Conservation (phyloP, 352 stramenopile genomes). For the Nothophytophthora sp. region DNA sequence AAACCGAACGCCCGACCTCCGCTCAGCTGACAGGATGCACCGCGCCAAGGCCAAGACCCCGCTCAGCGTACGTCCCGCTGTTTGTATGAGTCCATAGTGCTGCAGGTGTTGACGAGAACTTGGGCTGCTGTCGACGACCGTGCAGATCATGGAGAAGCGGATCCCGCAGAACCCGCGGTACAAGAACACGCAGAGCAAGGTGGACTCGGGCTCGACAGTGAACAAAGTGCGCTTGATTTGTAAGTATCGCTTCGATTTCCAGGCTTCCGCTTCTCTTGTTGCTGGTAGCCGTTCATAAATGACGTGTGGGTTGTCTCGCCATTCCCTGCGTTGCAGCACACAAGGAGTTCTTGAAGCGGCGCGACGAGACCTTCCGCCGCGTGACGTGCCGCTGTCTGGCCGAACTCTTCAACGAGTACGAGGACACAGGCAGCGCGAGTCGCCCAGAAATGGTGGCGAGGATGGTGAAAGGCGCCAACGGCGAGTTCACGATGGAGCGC, state of each 20-base stretch:
- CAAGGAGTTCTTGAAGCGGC: slow-evolving; percentile 80
- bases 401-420: slow-evolving; percentile 78
- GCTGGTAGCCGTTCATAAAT: too few relatives aligned
- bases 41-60: slow-evolving; percentile 69
- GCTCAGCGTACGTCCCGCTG: slow-evolving; percentile 36
- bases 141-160: slow-evolving; percentile 76
- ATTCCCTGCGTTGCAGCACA: too few relatives aligned
- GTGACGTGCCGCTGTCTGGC: slow-evolving; percentile 67
- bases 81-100: too few relatives aligned
- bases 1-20: too few relatives aligned
- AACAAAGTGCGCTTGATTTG: slow-evolving; percentile 83
- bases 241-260: too few relatives aligned
- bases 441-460: slow-evolving; percentile 74
- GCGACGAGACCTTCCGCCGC: slow-evolving; percentile 80
- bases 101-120: too few relatives aligned
- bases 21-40: slow-evolving; percentile 58
- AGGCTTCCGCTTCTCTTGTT: background rate
- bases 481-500: slow-evolving; percentile 72
- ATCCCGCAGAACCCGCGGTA: slow-evolving; percentile 80
- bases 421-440: slow-evolving; percentile 44
- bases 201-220: slow-evolving; percentile 71
- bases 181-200: slow-evolving; percentile 78
- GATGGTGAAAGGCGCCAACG: slow-evolving; percentile 71
- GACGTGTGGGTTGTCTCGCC: too few relatives aligned
- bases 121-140: too few relatives aligned